phyloP scores from a whole-genome alignment of 192 early-diverging fungal species.

The Linnemannia zychae region DNA sequence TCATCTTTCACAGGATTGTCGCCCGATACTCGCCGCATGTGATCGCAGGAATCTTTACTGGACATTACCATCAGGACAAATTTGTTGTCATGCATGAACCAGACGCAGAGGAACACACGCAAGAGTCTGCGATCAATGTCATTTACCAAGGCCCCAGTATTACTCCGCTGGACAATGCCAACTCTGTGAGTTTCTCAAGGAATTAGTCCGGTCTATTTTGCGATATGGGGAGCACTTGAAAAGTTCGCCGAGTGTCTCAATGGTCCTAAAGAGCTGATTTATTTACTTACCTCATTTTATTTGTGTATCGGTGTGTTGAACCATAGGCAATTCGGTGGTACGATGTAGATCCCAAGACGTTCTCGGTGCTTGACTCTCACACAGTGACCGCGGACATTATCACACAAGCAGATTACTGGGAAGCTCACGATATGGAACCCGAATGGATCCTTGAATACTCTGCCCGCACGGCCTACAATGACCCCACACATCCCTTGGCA shows the following conservation, averaged over 20 bases:
- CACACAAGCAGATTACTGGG: constrained; percentile 55
- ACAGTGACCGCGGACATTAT: constrained; percentile 66
- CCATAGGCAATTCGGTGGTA: constrained; percentile 58
- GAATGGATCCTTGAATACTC: constrained; percentile 68
- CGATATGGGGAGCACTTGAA: no score
- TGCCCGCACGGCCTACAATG: constrained; percentile 51
- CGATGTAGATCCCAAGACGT: constrained; percentile 65
- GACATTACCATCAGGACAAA: constrained; percentile 67
- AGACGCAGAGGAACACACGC: constrained; percentile 27
- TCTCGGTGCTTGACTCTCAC: constrained; percentile 61
- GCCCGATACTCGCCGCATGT: constrained; percentile 67
- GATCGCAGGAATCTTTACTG: constrained; percentile 67
- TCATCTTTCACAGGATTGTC: constrained; percentile 65
- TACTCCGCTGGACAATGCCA: constrained; percentile 60
- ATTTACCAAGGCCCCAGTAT: constrained; percentile 65
- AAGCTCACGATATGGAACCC: constrained; percentile 32
- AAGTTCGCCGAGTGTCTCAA: no score
- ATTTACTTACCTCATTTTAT: neutral
- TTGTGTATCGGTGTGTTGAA: neutral
- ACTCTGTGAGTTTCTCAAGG: constrained; percentile 56
- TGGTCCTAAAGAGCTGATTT: no score
- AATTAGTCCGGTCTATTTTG: no score
- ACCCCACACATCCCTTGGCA: constrained; percentile 4
- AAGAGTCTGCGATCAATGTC: constrained; percentile 57
- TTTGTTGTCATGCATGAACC: constrained; percentile 63